These are phyloP conservation scores for Vicia sativa DNA, from an alignment of 306 rosid genomes.

Conservation along the genomic window DNA sequence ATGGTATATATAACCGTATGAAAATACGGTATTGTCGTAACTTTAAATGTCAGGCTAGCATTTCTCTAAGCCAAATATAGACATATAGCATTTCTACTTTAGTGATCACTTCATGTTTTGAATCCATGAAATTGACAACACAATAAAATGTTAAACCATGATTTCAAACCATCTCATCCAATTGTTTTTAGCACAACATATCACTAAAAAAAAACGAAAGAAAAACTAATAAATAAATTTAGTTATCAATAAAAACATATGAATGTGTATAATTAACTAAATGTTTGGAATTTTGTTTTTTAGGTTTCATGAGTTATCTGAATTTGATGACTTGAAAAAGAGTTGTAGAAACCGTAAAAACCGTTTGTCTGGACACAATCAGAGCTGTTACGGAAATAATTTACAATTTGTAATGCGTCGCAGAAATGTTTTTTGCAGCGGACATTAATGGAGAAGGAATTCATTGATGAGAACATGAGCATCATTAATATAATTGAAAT, in stretches of 20 bases:
- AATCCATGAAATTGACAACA: slow-evolving; percentile 21
- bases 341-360: slow-evolving; percentile 94
- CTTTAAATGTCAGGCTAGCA: no score
- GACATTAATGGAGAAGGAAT: slow-evolving; percentile 57
- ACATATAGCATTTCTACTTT: slow-evolving; percentile 17
- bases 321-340: slow-evolving; percentile 81
- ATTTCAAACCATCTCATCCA: neutral
- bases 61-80: neutral
- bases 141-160: neutral
- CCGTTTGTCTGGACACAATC: slow-evolving; percentile 93
- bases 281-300: neutral
- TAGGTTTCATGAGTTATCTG: slow-evolving; percentile 79
- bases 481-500: slow-evolving; percentile 34
- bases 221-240: no score
- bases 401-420: no score
- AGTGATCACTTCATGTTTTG: slow-evolving; percentile 22
- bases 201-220: no score
- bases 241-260: no score
- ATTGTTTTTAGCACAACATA: no score
- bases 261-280: neutral
- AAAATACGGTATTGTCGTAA: no score
- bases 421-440: slow-evolving; percentile 62
- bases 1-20: no score
- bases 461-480: slow-evolving; percentile 33
- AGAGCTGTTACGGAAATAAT: no score